phyloP scores from a whole-genome alignment of 2,329 filamentous ascomycete genomes.

The Cladorrhinum sp. region DNA sequence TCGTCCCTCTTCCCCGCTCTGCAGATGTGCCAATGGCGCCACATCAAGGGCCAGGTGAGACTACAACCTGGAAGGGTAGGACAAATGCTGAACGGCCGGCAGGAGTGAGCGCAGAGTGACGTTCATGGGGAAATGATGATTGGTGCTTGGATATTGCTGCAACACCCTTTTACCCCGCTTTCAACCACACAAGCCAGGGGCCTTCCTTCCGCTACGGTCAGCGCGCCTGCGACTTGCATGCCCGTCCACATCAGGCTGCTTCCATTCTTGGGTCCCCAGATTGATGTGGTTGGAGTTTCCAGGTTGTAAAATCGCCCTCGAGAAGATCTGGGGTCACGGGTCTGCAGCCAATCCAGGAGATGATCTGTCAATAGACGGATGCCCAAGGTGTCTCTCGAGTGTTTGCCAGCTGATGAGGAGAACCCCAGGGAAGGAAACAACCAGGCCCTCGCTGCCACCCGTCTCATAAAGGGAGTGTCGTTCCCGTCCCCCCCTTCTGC shows the following conservation, averaged over 20 bases:
- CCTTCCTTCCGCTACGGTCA: conserved; percentile 7
- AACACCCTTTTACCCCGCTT: conserved; percentile 28
- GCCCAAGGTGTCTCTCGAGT: background rate
- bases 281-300: background rate
- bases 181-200: conserved; percentile 11
- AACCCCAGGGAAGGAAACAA: background rate
- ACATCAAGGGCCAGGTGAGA: conserved; percentile 12
- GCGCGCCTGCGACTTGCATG: background rate
- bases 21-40: conserved; percentile 14
- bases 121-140: conserved; percentile 22
- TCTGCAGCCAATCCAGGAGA: background rate
- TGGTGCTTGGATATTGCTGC: conserved; percentile 26
- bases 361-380: background rate
- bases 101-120: conserved; percentile 23
- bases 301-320: background rate
- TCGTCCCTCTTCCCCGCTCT: conserved; percentile 4
- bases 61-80: conserved; percentile 10
- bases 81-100: background rate
- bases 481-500: conserved; percentile 17
- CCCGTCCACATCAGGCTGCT: conserved; percentile 2
- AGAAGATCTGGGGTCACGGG: background rate
- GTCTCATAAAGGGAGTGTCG: conserved; percentile 19
- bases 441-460: conserved; percentile 3
- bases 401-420: background rate
- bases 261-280: background rate